Base-by-base conservation (phyloP, 805 yeast genomes). In the Zygosaccharomyces gambellarensis region DNA sequence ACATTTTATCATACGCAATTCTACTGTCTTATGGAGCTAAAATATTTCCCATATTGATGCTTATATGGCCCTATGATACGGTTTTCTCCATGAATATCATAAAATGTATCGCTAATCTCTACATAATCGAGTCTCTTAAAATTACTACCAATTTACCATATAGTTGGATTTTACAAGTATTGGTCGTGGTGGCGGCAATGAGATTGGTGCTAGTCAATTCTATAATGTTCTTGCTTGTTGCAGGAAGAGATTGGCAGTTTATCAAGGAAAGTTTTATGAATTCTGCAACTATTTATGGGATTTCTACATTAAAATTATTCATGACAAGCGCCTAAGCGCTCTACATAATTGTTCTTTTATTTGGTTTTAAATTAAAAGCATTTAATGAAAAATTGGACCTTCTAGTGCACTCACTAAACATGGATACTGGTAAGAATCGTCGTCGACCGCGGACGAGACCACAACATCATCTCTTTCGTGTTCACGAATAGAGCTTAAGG, bases 11-110 rank as follows among this genome's bases (percentile, higher is more conserved):
- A 0, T 75, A 83, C 8, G 85, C 96, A 0, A 75, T 90, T 1
- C 63, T 90, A 40, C 76, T 90, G 5, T 83, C 97, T 0, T 82
- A 88, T 39, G 81, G 87, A 0, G 83, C 92, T 36, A 88, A 86
- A 61, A 72, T 92, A 21, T 83, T 92, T 54, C 99, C 99, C 0
- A 85, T 94, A 17, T 74, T 94, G 30, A 92, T 92, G 90, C 73
- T 94, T 29, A 92, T 94, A 31, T 94, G 99, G 99, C 94, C 96
- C 0, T 94, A 94, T 61, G 97, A 94, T 62, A 79, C 86, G n/a
- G 74, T 84, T 1, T 73, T 85, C 3, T 83, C 85, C 0, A 76
- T 82, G 19, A 71, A 72, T 5, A 70, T 82, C 8, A 85, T 87
- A 28, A 78, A 78, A 50, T 71, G 80, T 56, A 77, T 83, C 3